phyloP scores from a whole-genome alignment of 805 yeast genomes.

The Candida ascalaphidarum region DNA sequence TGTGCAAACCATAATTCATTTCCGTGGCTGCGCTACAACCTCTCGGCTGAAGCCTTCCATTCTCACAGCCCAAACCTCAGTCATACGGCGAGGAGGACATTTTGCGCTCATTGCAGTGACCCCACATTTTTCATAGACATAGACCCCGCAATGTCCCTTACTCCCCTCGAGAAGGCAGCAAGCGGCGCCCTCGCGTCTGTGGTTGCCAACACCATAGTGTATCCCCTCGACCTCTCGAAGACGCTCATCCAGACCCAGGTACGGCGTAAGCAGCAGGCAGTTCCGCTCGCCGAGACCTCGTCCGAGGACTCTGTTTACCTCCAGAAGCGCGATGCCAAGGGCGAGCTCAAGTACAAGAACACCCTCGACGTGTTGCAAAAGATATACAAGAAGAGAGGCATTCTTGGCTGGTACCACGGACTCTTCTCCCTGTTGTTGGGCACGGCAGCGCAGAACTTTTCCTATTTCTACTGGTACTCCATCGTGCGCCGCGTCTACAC shows the following conservation, averaged over 20 bases:
- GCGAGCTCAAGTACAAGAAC: slow-evolving; percentile 38
- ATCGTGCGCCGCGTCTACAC: slow-evolving; percentile 53
- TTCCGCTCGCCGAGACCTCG: slow-evolving; percentile 2
- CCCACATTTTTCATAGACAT: no score
- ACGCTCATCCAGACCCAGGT: slow-evolving; percentile 71
- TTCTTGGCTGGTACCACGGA: slow-evolving; percentile 67
- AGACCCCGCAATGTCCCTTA: slow-evolving; percentile 49
- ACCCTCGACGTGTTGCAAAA: slow-evolving; percentile 55
- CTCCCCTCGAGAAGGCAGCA: slow-evolving; percentile 73
- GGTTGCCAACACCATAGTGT: slow-evolving; percentile 68
- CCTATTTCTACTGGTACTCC: slow-evolving; percentile 85
- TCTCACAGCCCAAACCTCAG: no score
- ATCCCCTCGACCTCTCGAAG: slow-evolving; percentile 74
- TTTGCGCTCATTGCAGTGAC: no score
- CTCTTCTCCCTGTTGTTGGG: slow-evolving; percentile 58
- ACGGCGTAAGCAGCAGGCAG: slow-evolving; percentile 10
- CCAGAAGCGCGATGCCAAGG: slow-evolving; percentile 8
- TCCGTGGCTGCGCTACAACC: no score
- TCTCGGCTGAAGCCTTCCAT: no score
- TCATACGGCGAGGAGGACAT: no score
- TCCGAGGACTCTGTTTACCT: slow-evolving; percentile 11
- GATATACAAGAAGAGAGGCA: slow-evolving; percentile 52
- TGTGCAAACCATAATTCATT: no score
- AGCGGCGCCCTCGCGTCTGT: slow-evolving; percentile 80
- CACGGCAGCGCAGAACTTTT: slow-evolving; percentile 69